These are phyloP conservation scores for Boletus rubescentipes DNA, from an alignment of 768 basidiomycete genomes.

Conservation along the genomic window DNA sequence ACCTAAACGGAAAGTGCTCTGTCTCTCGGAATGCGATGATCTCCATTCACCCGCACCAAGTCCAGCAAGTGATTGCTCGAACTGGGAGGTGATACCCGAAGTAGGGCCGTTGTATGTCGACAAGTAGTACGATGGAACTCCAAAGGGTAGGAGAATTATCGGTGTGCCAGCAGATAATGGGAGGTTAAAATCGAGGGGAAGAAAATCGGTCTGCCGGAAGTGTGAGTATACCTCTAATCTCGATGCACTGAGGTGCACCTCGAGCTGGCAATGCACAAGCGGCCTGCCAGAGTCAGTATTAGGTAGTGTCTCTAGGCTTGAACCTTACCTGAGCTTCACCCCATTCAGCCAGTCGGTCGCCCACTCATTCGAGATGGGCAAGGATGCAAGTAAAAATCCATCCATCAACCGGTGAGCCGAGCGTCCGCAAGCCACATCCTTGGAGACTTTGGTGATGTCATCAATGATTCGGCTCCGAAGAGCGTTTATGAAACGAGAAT, in stretches of 20 bases:
- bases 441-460: constrained; percentile 50
- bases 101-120: constrained; percentile 70
- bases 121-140: constrained; percentile 71
- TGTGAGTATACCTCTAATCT: constrained; percentile 67
- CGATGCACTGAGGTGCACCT: constrained; percentile 46
- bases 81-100: constrained; percentile 58
- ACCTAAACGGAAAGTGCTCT: constrained; percentile 19
- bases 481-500: constrained; percentile 57
- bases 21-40: constrained; percentile 21
- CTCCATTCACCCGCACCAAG: constrained; percentile 60
- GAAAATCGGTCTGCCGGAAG: constrained; percentile 55
- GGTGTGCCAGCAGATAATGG: constrained; percentile 61
- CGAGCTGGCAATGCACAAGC: constrained; percentile 58
- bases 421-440: constrained; percentile 27
- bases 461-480: constrained; percentile 52
- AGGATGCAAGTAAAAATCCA: constrained; percentile 61
- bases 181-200: constrained; percentile 43
- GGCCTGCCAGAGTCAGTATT: constrained; percentile 42
- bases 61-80: constrained; percentile 60
- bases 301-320: not conserved
- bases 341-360: constrained; percentile 62
- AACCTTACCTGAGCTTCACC: constrained; percentile 44
- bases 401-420: constrained; percentile 51
- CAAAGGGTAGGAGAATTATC: constrained; percentile 67
- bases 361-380: constrained; percentile 54